Evolutionary conservation across 768 basidiomycete species (phyloP), one percentile per base, ranked within the genome.

Genomic region (Lentinula detonsa): DNA sequence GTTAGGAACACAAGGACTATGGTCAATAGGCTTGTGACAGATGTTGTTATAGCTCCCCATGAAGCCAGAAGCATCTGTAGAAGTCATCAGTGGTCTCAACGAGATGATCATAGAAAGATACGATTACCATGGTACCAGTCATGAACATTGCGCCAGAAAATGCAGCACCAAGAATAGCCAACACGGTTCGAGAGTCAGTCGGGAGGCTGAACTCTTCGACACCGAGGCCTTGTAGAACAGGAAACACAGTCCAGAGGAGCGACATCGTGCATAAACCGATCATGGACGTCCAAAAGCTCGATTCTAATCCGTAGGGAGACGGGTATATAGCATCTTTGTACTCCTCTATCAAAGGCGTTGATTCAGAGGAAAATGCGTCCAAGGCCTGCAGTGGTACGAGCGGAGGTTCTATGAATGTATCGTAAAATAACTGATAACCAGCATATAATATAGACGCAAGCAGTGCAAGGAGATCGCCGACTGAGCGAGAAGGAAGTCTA

Each of bases 1-100:
- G 82, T 77, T 6, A 85, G 52, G 42, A 87, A 79, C 10, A 86
- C 85, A 57, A 90, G 76, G 49, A 88, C 83, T 63, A 88, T 87
- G 13, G 88, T 87, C 28, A 89, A 74, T 16, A 90, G 77, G 68
- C 78, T 86, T 45, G 86, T 86, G 31, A 89, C 86, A 1, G 84
- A 85, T 10, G 80, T 78, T 23, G 84, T 75, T 28, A 86, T 77
- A 5, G 86, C 85, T 6, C 85, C 86, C 83, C 85, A 86, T 18
- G 55, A 56, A 42, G 40, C 55, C 40, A 56, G 40, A 28, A 56
- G 55, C 40, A 56, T 56, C 55, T 56, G 39, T 39, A 13, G 23
- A 42, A 45, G 31, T 43, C 2, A 23, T 56, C 40, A 56, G 55
- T 4, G 43, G 16, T 28, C 21, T 13, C n/a, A 40, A 18, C 10